These are phyloP conservation scores for Cenchrus americanus DNA, from an alignment of 176 grass and related monocot genomes.

Conservation along the genomic window DNA sequence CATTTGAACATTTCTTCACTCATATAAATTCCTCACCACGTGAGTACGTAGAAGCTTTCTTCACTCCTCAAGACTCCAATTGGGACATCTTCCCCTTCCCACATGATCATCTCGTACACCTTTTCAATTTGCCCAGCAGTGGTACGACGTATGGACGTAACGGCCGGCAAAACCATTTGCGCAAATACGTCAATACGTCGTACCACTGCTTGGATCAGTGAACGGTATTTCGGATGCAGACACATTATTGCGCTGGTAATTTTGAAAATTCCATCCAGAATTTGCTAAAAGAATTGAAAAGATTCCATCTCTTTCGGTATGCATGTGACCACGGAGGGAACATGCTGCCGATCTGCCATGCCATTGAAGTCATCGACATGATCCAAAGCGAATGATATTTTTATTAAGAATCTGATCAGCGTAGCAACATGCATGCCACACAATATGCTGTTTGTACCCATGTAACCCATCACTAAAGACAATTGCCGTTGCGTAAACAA, in stretches of 20 bases:
- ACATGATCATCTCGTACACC: not conserved
- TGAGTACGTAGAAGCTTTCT: constrained; percentile 36
- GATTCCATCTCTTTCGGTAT: not conserved
- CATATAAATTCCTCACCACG: constrained; percentile 5
- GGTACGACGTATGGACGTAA: not conserved
- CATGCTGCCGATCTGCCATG: not conserved
- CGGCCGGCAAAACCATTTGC: not conserved
- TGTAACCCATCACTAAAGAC: constrained; percentile 25
- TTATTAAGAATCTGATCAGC: constrained; percentile 27
- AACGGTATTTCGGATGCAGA: not conserved
- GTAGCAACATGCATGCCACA: constrained; percentile 38
- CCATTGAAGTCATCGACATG: not conserved
- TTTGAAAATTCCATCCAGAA: not conserved
- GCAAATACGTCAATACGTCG: too few relatives aligned
- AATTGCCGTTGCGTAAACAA: constrained; percentile 19
- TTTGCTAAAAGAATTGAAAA: not conserved
- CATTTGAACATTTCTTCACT: constrained; percentile 35
- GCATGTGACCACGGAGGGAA: not conserved
- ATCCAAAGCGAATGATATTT: constrained; percentile 28
- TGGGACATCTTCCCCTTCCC: constrained; percentile 25
- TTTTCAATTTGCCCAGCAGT: not conserved
- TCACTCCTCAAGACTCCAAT: constrained; percentile 4
- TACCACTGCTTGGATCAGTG: too few relatives aligned
- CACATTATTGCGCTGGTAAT: not conserved
- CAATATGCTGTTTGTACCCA: constrained; percentile 41